Evolutionary conservation across 768 basidiomycete species (phyloP).

Genomic region (Termitomyces sp.): DNA sequence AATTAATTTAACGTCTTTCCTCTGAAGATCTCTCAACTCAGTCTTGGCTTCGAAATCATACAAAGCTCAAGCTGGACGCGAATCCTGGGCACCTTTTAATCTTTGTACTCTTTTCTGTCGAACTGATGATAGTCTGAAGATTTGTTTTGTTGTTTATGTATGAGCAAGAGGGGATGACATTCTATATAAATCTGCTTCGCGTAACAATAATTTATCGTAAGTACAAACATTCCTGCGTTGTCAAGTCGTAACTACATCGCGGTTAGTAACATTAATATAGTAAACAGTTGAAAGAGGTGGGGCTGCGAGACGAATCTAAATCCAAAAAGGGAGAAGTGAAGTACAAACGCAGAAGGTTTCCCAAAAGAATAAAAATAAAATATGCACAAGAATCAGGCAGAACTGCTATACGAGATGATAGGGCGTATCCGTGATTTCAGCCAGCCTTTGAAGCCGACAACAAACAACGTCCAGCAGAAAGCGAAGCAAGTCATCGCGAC

Average conservation of each 20-base stretch:
- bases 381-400: constrained; percentile 8
- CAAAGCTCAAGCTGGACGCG: too few species aligned
- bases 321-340: neutral
- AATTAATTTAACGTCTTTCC: too few species aligned
- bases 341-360: constrained; percentile 6
- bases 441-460: constrained; percentile 84
- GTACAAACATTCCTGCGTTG: constrained; percentile 1
- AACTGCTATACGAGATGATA: constrained; percentile 24
- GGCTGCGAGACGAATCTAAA: constrained; percentile 2
- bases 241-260: constrained; percentile 7
- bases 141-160: neutral
- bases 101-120: too few species aligned
- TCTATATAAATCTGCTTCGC: neutral
- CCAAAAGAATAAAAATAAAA: neutral
- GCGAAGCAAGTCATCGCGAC: constrained; percentile 83
- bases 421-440: constrained; percentile 39
- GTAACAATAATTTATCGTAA: neutral
- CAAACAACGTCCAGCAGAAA: constrained; percentile 75
- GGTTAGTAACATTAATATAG: constrained; percentile 11
- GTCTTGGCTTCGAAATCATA: too few species aligned
- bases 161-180: neutral
- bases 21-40: too few species aligned
- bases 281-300: constrained; percentile 1
- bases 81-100: too few species aligned
- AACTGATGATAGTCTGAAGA: too few species aligned